phyloP scores from a whole-genome alignment of 345 rosid genomes.

The Combretum micranthum region DNA sequence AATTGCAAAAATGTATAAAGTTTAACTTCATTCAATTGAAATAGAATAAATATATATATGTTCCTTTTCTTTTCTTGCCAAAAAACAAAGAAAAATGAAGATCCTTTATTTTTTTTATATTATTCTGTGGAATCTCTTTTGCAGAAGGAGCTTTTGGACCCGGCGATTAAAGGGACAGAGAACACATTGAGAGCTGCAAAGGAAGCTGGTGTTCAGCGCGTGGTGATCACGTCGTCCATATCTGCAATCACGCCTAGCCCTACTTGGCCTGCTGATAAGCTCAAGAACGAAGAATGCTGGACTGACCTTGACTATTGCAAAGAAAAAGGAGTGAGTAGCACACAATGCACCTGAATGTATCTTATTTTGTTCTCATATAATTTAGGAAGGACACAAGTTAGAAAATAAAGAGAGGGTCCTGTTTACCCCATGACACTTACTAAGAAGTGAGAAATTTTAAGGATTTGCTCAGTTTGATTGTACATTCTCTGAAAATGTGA shows the following conservation, averaged over 20 bases:
- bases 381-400: background rate
- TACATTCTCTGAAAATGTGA: background rate
- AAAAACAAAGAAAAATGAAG: no score
- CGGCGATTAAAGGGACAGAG: slow-evolving; percentile 76
- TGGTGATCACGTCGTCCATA: slow-evolving; percentile 77
- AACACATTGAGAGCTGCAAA: slow-evolving; percentile 76
- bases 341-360: background rate
- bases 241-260: slow-evolving; percentile 84
- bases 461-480: no score
- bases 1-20: no score
- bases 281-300: slow-evolving; percentile 84
- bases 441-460: no score
- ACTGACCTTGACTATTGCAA: slow-evolving; percentile 65
- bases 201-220: slow-evolving; percentile 66
- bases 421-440: no score
- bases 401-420: background rate
- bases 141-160: slow-evolving; percentile 76
- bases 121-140: background rate
- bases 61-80: background rate
- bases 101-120: background rate
- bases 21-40: no score
- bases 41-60: no score
- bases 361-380: background rate
- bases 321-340: slow-evolving; percentile 47
- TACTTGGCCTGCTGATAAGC: slow-evolving; percentile 68